Evolutionary conservation across 805 yeast genomes (phyloP).

Genomic region (Kockiozyma suomiensis): DNA sequence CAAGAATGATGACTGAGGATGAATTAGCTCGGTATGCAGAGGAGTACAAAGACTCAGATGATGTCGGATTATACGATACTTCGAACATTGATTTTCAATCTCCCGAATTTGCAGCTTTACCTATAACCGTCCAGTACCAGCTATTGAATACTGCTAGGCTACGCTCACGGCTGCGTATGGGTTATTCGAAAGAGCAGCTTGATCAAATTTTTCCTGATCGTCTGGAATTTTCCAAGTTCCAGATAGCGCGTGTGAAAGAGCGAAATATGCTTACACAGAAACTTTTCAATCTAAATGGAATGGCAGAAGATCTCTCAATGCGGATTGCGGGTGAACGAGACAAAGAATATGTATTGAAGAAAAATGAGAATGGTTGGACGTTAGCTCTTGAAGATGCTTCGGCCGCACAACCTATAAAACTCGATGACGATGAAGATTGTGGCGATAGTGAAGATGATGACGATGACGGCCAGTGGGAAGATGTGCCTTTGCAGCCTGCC

Average conservation of each 20-base stretch:
- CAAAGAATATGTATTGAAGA: conserved; percentile 69
- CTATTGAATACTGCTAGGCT: conserved; percentile 78
- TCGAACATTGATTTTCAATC: conserved; percentile 79
- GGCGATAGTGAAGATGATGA: conserved; percentile 48
- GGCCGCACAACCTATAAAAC: conserved; percentile 16
- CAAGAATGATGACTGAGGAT: conserved; percentile 70
- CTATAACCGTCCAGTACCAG: conserved; percentile 85
- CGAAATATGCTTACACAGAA: conserved; percentile 88
- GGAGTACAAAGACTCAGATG: conserved; percentile 59
- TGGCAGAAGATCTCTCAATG: conserved; percentile 55
- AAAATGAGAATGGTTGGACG: conserved; percentile 54
- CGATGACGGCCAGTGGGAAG: conserved; percentile 69
- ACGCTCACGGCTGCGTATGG: conserved; percentile 90
- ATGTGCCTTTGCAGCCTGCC: conserved; percentile 49
- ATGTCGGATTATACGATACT: conserved; percentile 44
- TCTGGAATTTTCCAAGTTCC: conserved; percentile 89
- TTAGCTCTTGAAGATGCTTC: conserved; percentile 30
- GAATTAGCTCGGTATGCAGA: conserved; percentile 66
- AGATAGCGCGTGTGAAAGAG: conserved; percentile 87
- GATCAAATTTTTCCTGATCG: conserved; percentile 79
- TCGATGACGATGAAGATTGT: conserved; percentile 39
- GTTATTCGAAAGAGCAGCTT: conserved; percentile 86
- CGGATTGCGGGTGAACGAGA: conserved; percentile 85
- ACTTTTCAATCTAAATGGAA: conserved; percentile 79
- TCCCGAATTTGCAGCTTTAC: conserved; percentile 71